Conservation (phyloP, 78 protist genomes). For the Dictyostelium intermedium region DNA sequence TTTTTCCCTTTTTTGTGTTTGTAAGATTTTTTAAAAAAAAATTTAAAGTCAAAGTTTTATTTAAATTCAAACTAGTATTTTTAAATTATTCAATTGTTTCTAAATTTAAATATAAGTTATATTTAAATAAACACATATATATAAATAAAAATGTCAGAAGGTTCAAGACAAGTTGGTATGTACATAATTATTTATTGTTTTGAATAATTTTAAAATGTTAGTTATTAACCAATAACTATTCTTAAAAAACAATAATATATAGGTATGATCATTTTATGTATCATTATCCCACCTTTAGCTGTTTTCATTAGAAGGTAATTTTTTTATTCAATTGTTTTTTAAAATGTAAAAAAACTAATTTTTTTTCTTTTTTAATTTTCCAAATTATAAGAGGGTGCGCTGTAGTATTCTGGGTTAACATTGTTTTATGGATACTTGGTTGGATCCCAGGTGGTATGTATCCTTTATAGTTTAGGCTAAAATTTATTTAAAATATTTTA, state of each 20-base stretch:
- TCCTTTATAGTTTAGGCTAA: too few species aligned
- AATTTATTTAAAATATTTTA: too few species aligned
- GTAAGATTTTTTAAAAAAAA: background rate
- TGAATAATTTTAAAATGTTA: too few species aligned
- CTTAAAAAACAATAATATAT: background rate
- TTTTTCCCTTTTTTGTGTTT: background rate
- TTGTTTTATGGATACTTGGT: constrained; percentile 35
- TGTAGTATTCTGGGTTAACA: constrained; percentile 47
- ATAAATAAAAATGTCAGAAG: constrained; percentile 18
- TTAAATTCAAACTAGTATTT: background rate
- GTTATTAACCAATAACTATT: too few species aligned
- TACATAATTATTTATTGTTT: background rate
- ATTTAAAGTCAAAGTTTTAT: background rate
- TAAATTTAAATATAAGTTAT: background rate
- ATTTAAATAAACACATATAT: background rate
- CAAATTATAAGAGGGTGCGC: constrained; percentile 10
- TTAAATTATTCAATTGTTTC: background rate
- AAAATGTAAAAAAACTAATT: too few species aligned
- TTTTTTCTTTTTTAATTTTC: too few species aligned
- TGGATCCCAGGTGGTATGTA: constrained; percentile 45
- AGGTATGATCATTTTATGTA: constrained; percentile 28
- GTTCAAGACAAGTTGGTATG: constrained; percentile 14
- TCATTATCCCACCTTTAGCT: constrained; percentile 42
- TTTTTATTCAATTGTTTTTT: too few species aligned
- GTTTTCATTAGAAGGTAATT: constrained; percentile 10